Base-by-base conservation (phyloP, 805 yeast species). In the Isabelozyma rhagii region DNA sequence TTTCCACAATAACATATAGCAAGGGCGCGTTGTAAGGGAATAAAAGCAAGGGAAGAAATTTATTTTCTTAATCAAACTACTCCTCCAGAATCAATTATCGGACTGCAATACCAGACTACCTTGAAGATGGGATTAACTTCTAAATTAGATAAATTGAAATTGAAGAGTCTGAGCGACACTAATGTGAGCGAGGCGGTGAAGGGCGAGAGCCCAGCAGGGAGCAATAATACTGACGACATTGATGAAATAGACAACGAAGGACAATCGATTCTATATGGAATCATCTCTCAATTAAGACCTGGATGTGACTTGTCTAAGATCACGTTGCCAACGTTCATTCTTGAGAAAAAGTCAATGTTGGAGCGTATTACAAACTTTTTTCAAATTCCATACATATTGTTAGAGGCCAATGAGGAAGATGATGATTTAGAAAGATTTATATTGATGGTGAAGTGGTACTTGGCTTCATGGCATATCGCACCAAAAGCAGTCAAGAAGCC, bases 401-500 rank as follows among this genome's bases (percentile, higher is more conserved):
- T 90, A 6, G 78, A 80, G 21, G 97, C 97, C 0, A 86, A 86
- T 55, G 60, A 61, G 3, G 71, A 79, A 3, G 63, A 66, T 2
- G 88, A 87, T 55, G 83, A 84, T 2, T 59, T 85, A 18, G 76
- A 81, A 49, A 79, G 98, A 50, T 92, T 94, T 59, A 62, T 89
- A 6, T 71, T 80, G 42, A 85, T 93, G 7, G 84, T 87, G 18
- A 82, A 83, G 61, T 93, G 97, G 97, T 94, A 94, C 66, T 76
- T 94, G 67, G 82, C 97, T 3, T 90, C 96, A 44, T 94, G 98
- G 98, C 97, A 94, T 64, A 94, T 94, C 65, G 94, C 97, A 1
- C 99, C 98, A 28, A 93, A 93, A 64, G 99, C 98, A 3, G 99
- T 94, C 13, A 94, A 94, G 66, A 94, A 94, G 68, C 99, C 99